These are phyloP conservation scores for Aspergillus caelatus DNA, from an alignment of 2,329 filamentous ascomycete genomes.

Conservation along the genomic window DNA sequence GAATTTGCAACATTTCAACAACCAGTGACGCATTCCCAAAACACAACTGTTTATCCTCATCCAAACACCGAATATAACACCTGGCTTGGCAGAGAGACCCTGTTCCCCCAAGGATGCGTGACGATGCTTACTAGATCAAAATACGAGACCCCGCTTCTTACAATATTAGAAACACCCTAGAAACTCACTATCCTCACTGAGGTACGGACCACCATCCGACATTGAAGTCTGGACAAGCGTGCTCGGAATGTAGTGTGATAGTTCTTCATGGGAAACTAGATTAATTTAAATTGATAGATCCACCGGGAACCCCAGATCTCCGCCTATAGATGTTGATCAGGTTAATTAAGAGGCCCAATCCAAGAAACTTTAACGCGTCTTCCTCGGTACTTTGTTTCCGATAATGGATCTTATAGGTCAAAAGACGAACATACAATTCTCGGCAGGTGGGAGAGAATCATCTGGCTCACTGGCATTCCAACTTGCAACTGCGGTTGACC, in stretches of 20 bases:
- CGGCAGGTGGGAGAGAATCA: background rate
- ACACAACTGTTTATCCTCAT: too few relatives aligned
- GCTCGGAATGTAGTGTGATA: background rate
- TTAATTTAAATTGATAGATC: background rate
- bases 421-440: background rate
- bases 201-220: background rate
- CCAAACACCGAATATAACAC: too few relatives aligned
- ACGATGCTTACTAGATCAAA: background rate
- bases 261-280: background rate
- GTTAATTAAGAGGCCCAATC: background rate
- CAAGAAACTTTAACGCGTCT: background rate
- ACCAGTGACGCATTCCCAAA: too few relatives aligned
- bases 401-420: background rate
- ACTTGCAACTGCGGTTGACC: background rate
- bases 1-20: too few relatives aligned
- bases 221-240: background rate
- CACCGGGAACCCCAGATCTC: background rate
- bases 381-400: background rate
- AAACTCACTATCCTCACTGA: background rate
- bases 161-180: background rate
- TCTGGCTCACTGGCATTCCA: background rate
- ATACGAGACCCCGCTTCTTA: background rate
- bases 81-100: too few relatives aligned
- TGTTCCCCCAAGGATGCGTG: too few relatives aligned
- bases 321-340: background rate